phyloP scores from a whole-genome alignment of 2,329 filamentous ascomycete species.

The Fusarium duplospermum region DNA sequence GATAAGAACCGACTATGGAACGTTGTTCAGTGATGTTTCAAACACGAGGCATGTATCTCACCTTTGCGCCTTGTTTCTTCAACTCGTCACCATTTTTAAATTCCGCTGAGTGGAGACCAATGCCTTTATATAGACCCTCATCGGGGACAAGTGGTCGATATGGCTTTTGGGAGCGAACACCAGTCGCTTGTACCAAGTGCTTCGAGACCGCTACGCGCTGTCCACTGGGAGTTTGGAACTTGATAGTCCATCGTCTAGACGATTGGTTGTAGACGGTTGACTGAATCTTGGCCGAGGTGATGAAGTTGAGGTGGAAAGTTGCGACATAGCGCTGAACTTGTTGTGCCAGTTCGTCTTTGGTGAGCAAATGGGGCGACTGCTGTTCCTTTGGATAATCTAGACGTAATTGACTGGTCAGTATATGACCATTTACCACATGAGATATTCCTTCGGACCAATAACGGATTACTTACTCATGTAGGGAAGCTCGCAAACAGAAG shows the following conservation, averaged over 20 bases:
- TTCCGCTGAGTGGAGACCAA: conserved; percentile 15
- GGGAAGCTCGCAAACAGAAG: conserved; percentile 26
- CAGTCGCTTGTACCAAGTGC: conserved; percentile 29
- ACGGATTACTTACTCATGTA: conserved; percentile 15
- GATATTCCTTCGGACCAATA: background rate
- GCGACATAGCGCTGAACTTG: conserved; percentile 12
- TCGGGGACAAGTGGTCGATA: background rate
- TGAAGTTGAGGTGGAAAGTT: conserved; percentile 17
- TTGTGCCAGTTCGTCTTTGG: conserved; percentile 21
- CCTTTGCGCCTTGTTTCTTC: conserved; percentile 8
- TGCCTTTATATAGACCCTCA: conserved; percentile 9
- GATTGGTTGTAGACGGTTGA: conserved; percentile 7
- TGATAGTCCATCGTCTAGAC: conserved; percentile 2
- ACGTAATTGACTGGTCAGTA: background rate
- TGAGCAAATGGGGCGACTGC: conserved; percentile 10
- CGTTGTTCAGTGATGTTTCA: background rate
- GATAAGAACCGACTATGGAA: conserved; percentile 9
- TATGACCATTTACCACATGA: background rate
- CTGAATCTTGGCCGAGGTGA: conserved; percentile 8
- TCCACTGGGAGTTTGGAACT: background rate
- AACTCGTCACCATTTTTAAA: conserved; percentile 7
- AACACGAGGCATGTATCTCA: background rate
- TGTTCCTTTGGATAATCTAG: conserved; percentile 14
- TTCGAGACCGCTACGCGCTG: background rate
- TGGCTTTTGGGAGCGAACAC: conserved; percentile 22